Conservation (phyloP, 2,329 filamentous ascomycete genomes). For the Paraphaeosphaeria minitans region DNA sequence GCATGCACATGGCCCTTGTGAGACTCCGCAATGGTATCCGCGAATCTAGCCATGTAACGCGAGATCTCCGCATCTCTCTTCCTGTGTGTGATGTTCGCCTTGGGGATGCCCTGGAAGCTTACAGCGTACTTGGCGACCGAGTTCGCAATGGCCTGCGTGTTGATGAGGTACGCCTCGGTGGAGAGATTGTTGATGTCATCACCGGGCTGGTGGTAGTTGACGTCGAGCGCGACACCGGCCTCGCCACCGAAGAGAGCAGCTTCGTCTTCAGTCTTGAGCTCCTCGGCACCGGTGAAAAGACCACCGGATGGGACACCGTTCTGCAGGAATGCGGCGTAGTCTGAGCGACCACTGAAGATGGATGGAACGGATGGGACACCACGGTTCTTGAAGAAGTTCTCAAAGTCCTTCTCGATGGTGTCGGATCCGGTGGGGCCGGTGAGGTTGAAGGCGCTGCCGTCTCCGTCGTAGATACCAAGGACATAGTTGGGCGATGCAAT, state of each 20-base stretch:
- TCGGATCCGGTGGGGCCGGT: constrained; percentile 43
- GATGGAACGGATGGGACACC: constrained; percentile 40
- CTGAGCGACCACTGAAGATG: constrained; percentile 46
- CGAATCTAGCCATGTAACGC: constrained; percentile 30
- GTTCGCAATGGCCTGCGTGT: constrained; percentile 48
- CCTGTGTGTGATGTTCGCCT: constrained; percentile 30
- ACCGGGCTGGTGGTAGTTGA: constrained; percentile 46
- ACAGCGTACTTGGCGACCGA: constrained; percentile 46
- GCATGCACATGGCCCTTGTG: constrained; percentile 29
- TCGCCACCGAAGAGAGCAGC: constrained; percentile 44
- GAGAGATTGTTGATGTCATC: constrained; percentile 46
- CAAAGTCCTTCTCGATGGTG: constrained; percentile 44
- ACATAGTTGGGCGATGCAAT: constrained; percentile 49
- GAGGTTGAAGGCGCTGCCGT: constrained; percentile 46
- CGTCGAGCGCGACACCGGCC: constrained; percentile 45
- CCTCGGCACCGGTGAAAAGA: constrained; percentile 49
- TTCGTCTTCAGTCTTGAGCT: constrained; percentile 47
- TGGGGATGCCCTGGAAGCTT: constrained; percentile 44
- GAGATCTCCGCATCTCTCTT: constrained; percentile 38
- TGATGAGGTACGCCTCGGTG: constrained; percentile 44
- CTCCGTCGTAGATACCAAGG: constrained; percentile 48
- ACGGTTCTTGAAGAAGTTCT: constrained; percentile 43
- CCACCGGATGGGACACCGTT: constrained; percentile 49
- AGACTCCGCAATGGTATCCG: constrained; percentile 17
- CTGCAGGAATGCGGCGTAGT: constrained; percentile 50